Evolutionary conservation across 2,329 filamentous ascomycete genomes (phyloP).

Genomic region (Microsporum ferrugineum): DNA sequence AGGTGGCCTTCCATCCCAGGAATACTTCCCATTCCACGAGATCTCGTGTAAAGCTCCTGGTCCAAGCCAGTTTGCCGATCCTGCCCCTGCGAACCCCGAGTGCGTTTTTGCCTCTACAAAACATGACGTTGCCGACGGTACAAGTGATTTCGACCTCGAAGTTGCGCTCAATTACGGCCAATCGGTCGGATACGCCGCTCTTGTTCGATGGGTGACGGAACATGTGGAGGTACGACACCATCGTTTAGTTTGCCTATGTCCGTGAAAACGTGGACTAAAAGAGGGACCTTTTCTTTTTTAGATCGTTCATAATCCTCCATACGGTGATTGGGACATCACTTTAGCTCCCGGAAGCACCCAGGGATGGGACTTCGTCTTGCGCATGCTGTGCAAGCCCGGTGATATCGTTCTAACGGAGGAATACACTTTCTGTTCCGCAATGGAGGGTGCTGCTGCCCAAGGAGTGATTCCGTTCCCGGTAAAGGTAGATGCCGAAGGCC

Average conservation of each 20-base stretch:
- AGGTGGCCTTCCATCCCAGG: constrained; percentile 75
- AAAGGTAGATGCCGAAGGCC: constrained; percentile 55
- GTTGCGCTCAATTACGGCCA: constrained; percentile 91
- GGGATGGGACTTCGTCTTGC: constrained; percentile 68
- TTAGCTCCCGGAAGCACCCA: constrained; percentile 79
- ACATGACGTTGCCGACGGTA: constrained; percentile 62
- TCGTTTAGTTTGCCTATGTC: not conserved
- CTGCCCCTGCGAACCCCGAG: constrained; percentile 51
- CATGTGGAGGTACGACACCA: constrained; percentile 58
- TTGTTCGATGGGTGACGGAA: constrained; percentile 84
- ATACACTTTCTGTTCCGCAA: constrained; percentile 74
- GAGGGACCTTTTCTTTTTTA: constrained; percentile 13
- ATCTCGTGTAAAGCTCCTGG: constrained; percentile 62
- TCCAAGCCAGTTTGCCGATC: constrained; percentile 58
- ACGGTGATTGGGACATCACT: constrained; percentile 78
- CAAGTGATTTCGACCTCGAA: constrained; percentile 59
- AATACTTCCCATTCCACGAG: constrained; percentile 85
- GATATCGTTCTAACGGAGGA: constrained; percentile 79
- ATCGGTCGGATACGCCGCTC: constrained; percentile 70
- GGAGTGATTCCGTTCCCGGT: constrained; percentile 51
- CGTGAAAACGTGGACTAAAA: not conserved
- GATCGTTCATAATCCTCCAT: constrained; percentile 74
- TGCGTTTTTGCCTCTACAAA: constrained; percentile 60
- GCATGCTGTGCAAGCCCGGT: constrained; percentile 65
- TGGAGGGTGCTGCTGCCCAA: constrained; percentile 53